These are phyloP conservation scores for Penicillium samsonianum DNA, from an alignment of 495 filamentous ascomycete genomes.

Conservation along the genomic window DNA sequence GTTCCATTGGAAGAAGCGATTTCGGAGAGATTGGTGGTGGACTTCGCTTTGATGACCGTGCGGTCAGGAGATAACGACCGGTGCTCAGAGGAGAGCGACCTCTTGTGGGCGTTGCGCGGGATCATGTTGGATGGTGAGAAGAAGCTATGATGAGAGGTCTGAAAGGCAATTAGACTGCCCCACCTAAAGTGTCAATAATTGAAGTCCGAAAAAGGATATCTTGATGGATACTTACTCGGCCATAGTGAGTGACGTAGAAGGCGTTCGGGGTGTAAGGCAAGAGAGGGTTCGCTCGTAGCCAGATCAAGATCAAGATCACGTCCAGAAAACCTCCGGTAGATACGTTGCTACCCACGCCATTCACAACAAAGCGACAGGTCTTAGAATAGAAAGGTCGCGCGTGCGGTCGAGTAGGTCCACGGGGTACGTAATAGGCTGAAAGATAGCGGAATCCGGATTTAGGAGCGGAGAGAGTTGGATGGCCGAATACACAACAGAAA, in stretches of 20 bases:
- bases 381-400: constrained; percentile 19
- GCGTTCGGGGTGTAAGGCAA: constrained; percentile 25
- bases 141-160: constrained; percentile 44
- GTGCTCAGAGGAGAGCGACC: constrained; percentile 46
- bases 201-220: not conserved
- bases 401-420: constrained; percentile 16
- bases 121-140: constrained; percentile 48
- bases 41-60: constrained; percentile 46
- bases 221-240: constrained; percentile 43
- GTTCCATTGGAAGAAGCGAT: constrained; percentile 20
- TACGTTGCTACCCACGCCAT: constrained; percentile 17
- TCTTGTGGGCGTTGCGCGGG: constrained; percentile 43
- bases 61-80: constrained; percentile 43
- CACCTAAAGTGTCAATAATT: constrained; percentile 13
- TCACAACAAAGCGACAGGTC: constrained; percentile 17
- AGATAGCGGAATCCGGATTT: constrained; percentile 6
- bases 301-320: constrained; percentile 20
- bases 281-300: constrained; percentile 4
- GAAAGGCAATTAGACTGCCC: constrained; percentile 47
- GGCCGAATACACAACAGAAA: constrained; percentile 1
- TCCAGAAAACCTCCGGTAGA: constrained; percentile 12
- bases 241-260: constrained; percentile 40
- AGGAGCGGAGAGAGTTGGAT: not conserved
- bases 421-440: constrained; percentile 2
- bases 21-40: constrained; percentile 42